phyloP scores from a whole-genome alignment of 306 rosid genomes.

The Acacia acuminata region DNA sequence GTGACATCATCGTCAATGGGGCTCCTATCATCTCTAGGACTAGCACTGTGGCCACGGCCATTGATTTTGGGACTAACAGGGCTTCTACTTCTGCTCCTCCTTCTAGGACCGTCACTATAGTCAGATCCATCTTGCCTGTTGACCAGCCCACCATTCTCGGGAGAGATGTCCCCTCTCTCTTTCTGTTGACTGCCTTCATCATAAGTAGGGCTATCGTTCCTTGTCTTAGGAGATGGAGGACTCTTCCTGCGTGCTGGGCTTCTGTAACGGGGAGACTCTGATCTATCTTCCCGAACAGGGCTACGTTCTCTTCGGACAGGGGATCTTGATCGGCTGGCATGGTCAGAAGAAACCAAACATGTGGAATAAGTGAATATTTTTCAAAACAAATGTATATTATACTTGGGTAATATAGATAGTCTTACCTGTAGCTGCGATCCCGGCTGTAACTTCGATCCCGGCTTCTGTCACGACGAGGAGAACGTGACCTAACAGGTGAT shows the following conservation, averaged over 20 bases:
- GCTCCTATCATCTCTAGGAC: constrained; percentile 66
- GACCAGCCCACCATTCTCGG: constrained; percentile 46
- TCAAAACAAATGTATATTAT: not conserved
- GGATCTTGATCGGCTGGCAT: constrained; percentile 73
- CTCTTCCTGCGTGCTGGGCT: constrained; percentile 45
- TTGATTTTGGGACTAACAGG: constrained; percentile 53
- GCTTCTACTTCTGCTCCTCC: constrained; percentile 53
- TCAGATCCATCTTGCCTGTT: constrained; percentile 53
- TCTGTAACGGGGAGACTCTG: constrained; percentile 45
- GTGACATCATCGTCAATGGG: constrained; percentile 59
- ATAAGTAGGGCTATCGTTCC: constrained; percentile 58
- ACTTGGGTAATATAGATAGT: not conserved
- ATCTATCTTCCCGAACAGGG: constrained; percentile 51
- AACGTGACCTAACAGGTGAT: constrained; percentile 51
- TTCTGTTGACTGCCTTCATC: constrained; percentile 50
- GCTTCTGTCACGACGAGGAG: constrained; percentile 74
- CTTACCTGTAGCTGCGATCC: constrained; percentile 74
- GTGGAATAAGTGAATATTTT: constrained; percentile 3
- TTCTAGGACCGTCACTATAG: constrained; percentile 56
- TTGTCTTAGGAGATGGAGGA: constrained; percentile 45
- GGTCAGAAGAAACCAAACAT: not conserved
- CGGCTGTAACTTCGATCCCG: constrained; percentile 69
- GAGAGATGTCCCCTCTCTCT: constrained; percentile 45
- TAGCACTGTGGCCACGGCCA: constrained; percentile 50
- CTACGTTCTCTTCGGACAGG: constrained; percentile 61